Percentiles rank a stretch among this genome's conserved stretches.
Evolutionary conservation across 148 eudicot species (phyloP).

Genomic region (Cornus suecica): DNA sequence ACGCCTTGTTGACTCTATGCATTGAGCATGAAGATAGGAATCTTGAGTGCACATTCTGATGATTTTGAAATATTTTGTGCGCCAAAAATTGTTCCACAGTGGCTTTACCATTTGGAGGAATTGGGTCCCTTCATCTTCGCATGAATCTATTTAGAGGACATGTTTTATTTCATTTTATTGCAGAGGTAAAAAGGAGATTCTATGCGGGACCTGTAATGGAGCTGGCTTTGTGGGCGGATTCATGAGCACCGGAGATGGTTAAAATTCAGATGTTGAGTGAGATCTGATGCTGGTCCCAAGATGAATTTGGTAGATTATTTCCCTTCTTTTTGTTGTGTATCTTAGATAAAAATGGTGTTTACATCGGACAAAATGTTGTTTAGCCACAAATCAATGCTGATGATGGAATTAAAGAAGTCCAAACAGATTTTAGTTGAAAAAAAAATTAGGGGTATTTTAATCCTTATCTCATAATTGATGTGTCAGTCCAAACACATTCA

Average conservation of each 20-base stretch:
- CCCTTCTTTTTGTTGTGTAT: background rate
- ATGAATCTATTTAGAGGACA: background rate
- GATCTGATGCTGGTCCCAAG: background rate
- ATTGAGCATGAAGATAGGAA: background rate
- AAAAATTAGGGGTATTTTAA: too few relatives aligned
- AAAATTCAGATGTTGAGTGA: constrained; percentile 4
- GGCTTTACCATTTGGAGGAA: background rate
- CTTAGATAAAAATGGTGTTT: background rate
- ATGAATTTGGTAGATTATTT: background rate
- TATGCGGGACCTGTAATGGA: constrained; percentile 40
- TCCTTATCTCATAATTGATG: background rate
- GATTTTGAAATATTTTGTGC: background rate
- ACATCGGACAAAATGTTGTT: background rate
- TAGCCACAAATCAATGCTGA: background rate
- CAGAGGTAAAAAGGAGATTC: constrained; percentile 36
- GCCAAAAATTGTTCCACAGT: background rate
- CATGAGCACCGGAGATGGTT: constrained; percentile 30
- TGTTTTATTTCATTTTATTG: background rate
- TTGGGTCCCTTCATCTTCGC: background rate
- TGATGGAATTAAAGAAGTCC: background rate
- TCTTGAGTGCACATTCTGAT: too few relatives aligned
- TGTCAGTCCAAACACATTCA: too few relatives aligned
- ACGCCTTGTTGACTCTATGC: too few relatives aligned
- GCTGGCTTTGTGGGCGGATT: constrained; percentile 43
- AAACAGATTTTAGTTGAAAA: background rate